Base-by-base conservation (phyloP, 148 eudicot genomes). In the Euryodendron excelsum region DNA sequence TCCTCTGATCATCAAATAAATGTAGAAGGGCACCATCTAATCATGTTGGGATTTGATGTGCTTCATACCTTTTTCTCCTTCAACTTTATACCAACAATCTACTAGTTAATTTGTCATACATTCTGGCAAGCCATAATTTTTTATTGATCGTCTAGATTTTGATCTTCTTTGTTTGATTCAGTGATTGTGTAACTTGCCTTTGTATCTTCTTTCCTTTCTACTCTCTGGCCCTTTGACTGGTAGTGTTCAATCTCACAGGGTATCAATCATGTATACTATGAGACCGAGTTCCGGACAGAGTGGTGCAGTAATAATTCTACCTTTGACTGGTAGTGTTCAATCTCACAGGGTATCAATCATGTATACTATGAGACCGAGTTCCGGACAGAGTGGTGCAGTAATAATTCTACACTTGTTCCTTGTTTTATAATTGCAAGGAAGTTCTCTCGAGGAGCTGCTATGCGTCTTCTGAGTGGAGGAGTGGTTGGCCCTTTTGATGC, bases 371-470 rank as follows among this genome's bases (percentile, higher is more conserved):
- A 87, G 70, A 88, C 97, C 0, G 99, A 96, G 77, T 86, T 23
- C 81, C 88, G 99, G 73, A 93, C 89, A 1, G 99, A 96, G 82
- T 93, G 99, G 99, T 96, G 99, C 83, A 82, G 82, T 25, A 91
- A 81, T 55, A 96, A 96, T 80, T 88, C 89, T 17, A 88, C 98
- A 30, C 53, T 70, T 5, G 97, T 81, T 69, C 90, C 95, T 3
- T 96, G 99, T 82, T 96, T 96, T 69, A 77, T 93, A 53, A 87
- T 96, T 74, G 98, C 93, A 11, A 90, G 99, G 78, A 96, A 96
- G 77, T 96, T 96, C 86, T 93, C 97, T 9, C 75, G 70, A 60
- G 99, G 93, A 34, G 99, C 90, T 73, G 99, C 95, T 36, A 88
- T 93, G 94, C 93, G 93, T 69, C 95, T 96, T 81, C 80, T 96